Percentiles rank a stretch among this genome's conserved stretches.
Evolutionary conservation across 1,139 yeast genomes (phyloP).

Genomic region (Trichomonascaceae sp.): DNA sequence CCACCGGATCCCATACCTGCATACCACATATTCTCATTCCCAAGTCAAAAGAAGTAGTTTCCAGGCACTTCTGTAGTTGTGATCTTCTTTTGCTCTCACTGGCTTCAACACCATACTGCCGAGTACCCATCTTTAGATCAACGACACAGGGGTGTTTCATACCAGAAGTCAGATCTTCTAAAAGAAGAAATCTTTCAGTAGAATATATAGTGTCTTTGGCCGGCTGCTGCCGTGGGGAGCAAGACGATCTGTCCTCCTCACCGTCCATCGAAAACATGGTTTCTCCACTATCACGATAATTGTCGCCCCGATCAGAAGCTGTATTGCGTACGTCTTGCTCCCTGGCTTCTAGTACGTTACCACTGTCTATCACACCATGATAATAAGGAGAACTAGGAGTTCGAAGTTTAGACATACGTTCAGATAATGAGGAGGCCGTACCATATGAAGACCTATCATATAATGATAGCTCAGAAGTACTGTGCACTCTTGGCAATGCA

Average conservation of each 20-base stretch:
- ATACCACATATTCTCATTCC: conserved; percentile 96
- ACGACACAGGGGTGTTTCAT: conserved; percentile 83
- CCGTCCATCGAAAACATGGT: conserved; percentile 26
- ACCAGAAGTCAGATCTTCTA: conserved; percentile 85
- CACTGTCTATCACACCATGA: conserved; percentile 1
- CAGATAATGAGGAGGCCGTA: conserved; percentile 8
- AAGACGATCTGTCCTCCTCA: conserved; percentile 12
- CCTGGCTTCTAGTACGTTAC: neutral
- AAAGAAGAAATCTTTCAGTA: conserved; percentile 74
- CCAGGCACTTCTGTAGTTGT: conserved; percentile 72
- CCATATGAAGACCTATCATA: conserved; percentile 5
- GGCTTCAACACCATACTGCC: conserved; percentile 97
- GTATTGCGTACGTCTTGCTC: conserved; percentile 1
- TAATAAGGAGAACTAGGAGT: neutral
- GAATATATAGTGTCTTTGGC: conserved; percentile 26
- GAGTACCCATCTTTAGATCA: conserved; percentile 96
- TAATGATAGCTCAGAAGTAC: conserved; percentile 4
- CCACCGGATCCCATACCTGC: conserved; percentile 65
- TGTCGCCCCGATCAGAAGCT: conserved; percentile 1
- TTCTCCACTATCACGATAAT: conserved; percentile 11
- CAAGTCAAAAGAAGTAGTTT: conserved; percentile 71
- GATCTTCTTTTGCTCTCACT: conserved; percentile 62
- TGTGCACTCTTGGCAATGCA: conserved; percentile 1
- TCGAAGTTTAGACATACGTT: conserved; percentile 1
- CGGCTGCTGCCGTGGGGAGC: neutral